A percentile compares a stretch with the other conserved stretches of the same genome.
These are phyloP conservation scores for Mycosarcoma maydis DNA, from an alignment of 1,284 basidiomycete species.

Conservation along the genomic window DNA sequence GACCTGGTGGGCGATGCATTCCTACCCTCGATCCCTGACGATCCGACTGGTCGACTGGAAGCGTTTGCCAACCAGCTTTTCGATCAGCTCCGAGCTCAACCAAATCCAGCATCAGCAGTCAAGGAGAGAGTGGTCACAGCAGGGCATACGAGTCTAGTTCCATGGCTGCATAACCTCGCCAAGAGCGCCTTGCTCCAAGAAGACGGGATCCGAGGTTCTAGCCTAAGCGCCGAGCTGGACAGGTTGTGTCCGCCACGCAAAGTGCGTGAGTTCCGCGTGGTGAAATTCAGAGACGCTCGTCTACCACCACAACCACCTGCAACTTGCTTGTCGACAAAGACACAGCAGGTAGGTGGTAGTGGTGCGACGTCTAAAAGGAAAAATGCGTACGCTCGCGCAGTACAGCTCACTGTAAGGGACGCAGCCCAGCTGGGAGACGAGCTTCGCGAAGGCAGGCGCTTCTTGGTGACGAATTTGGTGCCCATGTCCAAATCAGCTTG, in stretches of 20 bases:
- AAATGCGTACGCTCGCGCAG: slow-evolving; percentile 44
- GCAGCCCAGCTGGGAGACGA: slow-evolving; percentile 22
- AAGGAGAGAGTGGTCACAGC: slow-evolving; percentile 20
- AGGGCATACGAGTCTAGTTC: slow-evolving; percentile 6
- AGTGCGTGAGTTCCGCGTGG: slow-evolving; percentile 81
- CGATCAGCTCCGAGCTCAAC: slow-evolving; percentile 10
- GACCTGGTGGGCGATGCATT: slow-evolving; percentile 22
- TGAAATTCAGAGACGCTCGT: slow-evolving; percentile 77
- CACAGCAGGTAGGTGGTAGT: neutral
- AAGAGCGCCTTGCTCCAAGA: slow-evolving; percentile 10
- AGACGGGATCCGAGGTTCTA: slow-evolving; percentile 4
- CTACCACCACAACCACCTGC: slow-evolving; percentile 14
- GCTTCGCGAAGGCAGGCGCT: slow-evolving; percentile 26
- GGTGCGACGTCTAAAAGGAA: slow-evolving; percentile 9
- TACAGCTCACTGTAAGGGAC: slow-evolving; percentile 56
- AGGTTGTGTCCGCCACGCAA: slow-evolving; percentile 78
- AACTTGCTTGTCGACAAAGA: neutral
- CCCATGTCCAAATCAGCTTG: slow-evolving; percentile 75
- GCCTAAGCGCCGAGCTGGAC: slow-evolving; percentile 68
- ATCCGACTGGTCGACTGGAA: slow-evolving; percentile 20
- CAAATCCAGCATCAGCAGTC: slow-evolving; percentile 21
- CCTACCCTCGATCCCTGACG: slow-evolving; percentile 27
- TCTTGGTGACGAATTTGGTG: slow-evolving; percentile 74
- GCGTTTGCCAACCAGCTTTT: slow-evolving; percentile 15
- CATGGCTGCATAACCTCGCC: slow-evolving; percentile 23